Evolutionary conservation across 169 alveolate species (phyloP).

Genomic region (Babesia caballi): DNA sequence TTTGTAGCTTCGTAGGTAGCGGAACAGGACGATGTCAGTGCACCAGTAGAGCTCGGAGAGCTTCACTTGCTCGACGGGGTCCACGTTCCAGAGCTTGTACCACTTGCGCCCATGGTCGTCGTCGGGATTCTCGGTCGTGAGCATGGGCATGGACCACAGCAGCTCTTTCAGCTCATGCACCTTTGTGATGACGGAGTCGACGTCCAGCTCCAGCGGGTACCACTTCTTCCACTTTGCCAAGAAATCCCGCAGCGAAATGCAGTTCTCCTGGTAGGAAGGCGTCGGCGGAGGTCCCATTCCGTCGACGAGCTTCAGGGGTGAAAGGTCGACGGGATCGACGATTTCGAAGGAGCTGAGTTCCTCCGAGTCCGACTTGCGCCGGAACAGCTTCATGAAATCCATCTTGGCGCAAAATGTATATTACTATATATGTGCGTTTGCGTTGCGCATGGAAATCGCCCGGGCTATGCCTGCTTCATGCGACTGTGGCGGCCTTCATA

Average conservation of each 20-base stretch:
- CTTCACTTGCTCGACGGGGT: conserved; percentile 47
- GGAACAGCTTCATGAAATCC: conserved; percentile 56
- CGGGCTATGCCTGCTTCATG: too few species aligned
- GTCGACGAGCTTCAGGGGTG: conserved; percentile 7
- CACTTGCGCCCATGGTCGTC: conserved; percentile 18
- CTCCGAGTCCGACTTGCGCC: conserved; percentile 3
- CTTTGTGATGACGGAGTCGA: conserved; percentile 8
- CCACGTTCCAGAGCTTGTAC: conserved; percentile 49
- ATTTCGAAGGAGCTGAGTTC: not conserved
- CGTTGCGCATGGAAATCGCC: too few species aligned
- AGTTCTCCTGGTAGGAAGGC: not conserved
- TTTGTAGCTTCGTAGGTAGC: conserved; percentile 45
- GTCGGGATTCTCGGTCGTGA: not conserved
- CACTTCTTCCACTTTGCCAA: conserved; percentile 13
- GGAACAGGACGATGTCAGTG: conserved; percentile 35
- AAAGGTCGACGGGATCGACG: conserved; percentile 5
- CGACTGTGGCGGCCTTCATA: too few species aligned
- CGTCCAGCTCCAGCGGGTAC: conserved; percentile 13
- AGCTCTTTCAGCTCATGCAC: conserved; percentile 8
- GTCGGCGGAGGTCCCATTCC: conserved; percentile 33
- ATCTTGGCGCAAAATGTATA: not conserved
- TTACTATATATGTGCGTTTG: not conserved
- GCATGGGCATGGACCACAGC: conserved; percentile 30
- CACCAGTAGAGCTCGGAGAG: conserved; percentile 47
- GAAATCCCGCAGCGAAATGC: conserved; percentile 9